Conservation (phyloP, 768 basidiomycete species). For the Macrolepiota fuliginosa region DNA sequence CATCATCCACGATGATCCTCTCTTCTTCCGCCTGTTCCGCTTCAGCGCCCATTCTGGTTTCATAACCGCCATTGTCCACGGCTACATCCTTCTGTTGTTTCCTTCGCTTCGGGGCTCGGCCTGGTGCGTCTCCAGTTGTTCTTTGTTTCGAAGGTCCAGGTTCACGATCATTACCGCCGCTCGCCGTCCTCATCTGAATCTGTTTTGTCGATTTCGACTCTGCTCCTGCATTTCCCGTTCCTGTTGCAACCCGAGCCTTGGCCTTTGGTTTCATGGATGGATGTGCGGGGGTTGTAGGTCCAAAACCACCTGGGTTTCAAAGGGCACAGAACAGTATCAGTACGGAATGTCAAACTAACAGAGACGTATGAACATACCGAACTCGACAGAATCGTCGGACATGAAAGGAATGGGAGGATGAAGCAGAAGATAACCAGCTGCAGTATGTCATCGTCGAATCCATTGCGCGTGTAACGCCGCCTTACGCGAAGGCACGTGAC, state of each 20-base stretch:
- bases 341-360: too few species aligned
- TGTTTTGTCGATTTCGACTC: conserved; percentile 4
- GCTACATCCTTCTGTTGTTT: conserved; percentile 14
- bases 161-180: not conserved
- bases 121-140: not conserved
- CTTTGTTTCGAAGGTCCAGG: conserved; percentile 7
- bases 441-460: not conserved
- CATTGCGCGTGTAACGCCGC: not conserved
- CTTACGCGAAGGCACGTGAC: conserved; percentile 9
- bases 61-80: conserved; percentile 12
- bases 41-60: conserved; percentile 13
- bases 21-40: conserved; percentile 16
- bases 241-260: not conserved
- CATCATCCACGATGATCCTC: conserved; percentile 14
- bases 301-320: conserved; percentile 19
- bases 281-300: conserved; percentile 20
- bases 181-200: conserved; percentile 3
- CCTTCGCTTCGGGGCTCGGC: conserved; percentile 5
- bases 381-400: conserved; percentile 13
- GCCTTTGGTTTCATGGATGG: conserved; percentile 7
- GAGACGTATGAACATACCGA: not conserved
- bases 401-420: not conserved
- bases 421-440: not conserved
- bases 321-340: not conserved
- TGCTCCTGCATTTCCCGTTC: not conserved